Percentiles rank a stretch among this genome's conserved stretches.
phyloP scores from a whole-genome alignment of 2,329 filamentous ascomycete genomes.

The Proliferodiscus dingleyae region DNA sequence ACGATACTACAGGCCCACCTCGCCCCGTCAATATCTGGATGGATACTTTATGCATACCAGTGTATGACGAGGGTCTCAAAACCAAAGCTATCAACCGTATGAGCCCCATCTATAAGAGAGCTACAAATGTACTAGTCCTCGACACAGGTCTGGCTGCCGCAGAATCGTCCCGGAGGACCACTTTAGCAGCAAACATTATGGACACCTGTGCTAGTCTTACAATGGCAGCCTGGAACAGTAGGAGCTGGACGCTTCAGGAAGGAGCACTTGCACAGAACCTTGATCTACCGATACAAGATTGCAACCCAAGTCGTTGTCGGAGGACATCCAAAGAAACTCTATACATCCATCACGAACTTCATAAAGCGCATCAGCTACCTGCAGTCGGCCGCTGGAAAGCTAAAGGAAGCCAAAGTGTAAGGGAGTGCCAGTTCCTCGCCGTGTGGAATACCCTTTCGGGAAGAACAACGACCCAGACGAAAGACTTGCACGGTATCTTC shows the following conservation, averaged over 20 bases:
- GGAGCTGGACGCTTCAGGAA: slow-evolving; percentile 38
- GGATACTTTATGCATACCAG: slow-evolving; percentile 33
- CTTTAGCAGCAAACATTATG: slow-evolving; percentile 1
- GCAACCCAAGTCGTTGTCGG: neutral
- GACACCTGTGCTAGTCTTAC: slow-evolving; percentile 29
- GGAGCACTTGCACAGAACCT: slow-evolving; percentile 24
- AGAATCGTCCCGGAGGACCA: neutral
- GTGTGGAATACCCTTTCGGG: slow-evolving; percentile 1
- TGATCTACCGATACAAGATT: neutral
- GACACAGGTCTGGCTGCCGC: slow-evolving; percentile 19
- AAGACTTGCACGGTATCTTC: slow-evolving; percentile 1
- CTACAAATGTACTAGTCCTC: slow-evolving; percentile 31
- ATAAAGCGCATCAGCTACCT: slow-evolving; percentile 1
- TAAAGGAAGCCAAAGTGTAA: neutral
- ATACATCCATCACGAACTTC: neutral
- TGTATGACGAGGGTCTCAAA: slow-evolving; percentile 19
- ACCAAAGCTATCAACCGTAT: slow-evolving; percentile 31
- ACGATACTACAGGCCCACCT: neutral
- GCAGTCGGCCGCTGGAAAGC: slow-evolving; percentile 1
- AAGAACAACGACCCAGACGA: neutral
- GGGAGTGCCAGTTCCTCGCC: slow-evolving; percentile 1
- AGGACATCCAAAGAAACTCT: neutral
- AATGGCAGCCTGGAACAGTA: slow-evolving; percentile 33
- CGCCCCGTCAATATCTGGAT: slow-evolving; percentile 25
- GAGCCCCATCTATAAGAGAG: slow-evolving; percentile 30